A percentile compares a stretch with the other conserved stretches of the same genome.
phyloP scores from a whole-genome alignment of 305 asterid species.

The Fraxinus nigra region DNA sequence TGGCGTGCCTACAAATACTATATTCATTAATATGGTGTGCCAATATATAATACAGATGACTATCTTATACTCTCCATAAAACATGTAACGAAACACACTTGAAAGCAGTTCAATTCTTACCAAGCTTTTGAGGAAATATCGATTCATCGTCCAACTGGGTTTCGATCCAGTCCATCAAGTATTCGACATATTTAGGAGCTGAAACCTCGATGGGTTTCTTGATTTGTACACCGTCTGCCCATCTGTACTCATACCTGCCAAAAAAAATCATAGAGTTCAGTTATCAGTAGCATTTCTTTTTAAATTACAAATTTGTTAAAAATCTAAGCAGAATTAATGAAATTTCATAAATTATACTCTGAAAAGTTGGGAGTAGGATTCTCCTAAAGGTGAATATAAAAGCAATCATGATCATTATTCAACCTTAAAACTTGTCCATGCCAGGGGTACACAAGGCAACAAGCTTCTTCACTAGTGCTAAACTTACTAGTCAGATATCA shows the following conservation, averaged over 20 bases:
- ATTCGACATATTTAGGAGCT: constrained; percentile 92
- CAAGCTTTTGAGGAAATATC: constrained; percentile 88
- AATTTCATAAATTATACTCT: not conserved
- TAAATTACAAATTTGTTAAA: not conserved
- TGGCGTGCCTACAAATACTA: constrained; percentile 65
- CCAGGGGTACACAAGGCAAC: not conserved
- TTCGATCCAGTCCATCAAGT: constrained; percentile 97
- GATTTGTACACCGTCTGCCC: constrained; percentile 92
- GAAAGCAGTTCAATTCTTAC: constrained; percentile 35
- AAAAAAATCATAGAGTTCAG: constrained; percentile 1
- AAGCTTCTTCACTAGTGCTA: not conserved
- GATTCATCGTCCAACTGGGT: constrained; percentile 92
- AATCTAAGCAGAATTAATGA: not conserved
- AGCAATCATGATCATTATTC: not conserved
- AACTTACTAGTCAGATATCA: not conserved
- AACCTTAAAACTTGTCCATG: not conserved
- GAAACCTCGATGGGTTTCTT: constrained; percentile 98
- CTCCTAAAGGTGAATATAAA: not conserved
- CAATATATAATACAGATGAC: not conserved
- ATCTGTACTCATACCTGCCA: constrained; percentile 85
- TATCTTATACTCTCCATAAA: constrained; percentile 6
- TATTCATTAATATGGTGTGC: constrained; percentile 17
- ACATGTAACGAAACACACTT: not conserved
- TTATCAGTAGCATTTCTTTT: constrained; percentile 19
- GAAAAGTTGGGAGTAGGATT: not conserved